A percentile compares a stretch with the other conserved stretches of the same genome.
Evolutionary conservation across 495 filamentous ascomycete genomes (phyloP).

Genomic region (Annulohypoxylon maeteangense): DNA sequence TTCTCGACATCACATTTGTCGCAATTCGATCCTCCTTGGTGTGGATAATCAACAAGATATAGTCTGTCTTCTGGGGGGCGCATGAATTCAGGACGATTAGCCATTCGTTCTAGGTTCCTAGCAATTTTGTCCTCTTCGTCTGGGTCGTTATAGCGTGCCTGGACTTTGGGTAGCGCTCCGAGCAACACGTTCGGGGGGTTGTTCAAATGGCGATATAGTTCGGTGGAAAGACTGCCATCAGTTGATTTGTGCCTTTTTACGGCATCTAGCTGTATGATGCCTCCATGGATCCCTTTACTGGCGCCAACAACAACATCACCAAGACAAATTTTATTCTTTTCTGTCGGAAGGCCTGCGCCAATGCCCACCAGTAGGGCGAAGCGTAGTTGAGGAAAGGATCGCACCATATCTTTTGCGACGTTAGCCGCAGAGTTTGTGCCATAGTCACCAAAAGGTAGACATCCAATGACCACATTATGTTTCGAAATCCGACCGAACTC

Average conservation of each 20-base stretch:
- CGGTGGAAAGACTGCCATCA: not conserved
- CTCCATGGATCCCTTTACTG: not conserved
- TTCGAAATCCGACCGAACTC: not conserved
- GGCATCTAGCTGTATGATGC: not conserved
- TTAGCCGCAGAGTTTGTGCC: not conserved
- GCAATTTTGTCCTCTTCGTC: not conserved
- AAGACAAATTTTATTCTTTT: not conserved
- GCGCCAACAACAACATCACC: not conserved
- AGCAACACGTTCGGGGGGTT: not conserved
- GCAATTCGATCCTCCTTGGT: not conserved
- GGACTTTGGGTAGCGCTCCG: not conserved
- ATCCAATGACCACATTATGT: not conserved
- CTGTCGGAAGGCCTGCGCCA: not conserved
- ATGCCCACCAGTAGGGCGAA: not conserved
- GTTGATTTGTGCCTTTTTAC: not conserved
- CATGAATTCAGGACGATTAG: not conserved
- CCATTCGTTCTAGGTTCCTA: not conserved
- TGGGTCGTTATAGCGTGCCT: not conserved
- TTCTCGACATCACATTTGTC: not conserved
- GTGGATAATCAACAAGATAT: not conserved
- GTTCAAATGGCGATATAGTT: not conserved
- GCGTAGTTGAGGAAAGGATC: not conserved
- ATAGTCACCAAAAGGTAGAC: not conserved
- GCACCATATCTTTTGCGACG: not conserved
- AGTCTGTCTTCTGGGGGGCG: not conserved